Percentiles rank a stretch among this genome's conserved stretches.
phyloP scores from a whole-genome alignment of 108 stramenopile species.

The Cyclostephanos tholiformis region DNA sequence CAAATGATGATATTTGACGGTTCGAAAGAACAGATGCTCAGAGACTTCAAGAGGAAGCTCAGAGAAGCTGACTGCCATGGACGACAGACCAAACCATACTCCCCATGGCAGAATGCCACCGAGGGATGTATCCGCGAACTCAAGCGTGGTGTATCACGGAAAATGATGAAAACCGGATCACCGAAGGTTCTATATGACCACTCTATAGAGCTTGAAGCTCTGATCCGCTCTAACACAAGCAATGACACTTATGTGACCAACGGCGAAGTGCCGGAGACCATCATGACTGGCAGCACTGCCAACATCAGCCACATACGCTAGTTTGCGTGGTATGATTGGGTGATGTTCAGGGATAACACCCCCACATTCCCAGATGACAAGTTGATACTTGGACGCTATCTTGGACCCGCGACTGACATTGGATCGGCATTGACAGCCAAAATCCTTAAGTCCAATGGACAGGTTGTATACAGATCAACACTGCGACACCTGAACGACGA shows the following conservation, averaged over 20 bases:
- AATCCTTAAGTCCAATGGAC: conserved; percentile 27
- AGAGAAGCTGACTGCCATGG: conserved; percentile 20
- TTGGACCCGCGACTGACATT: conserved; percentile 21
- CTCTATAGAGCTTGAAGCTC: conserved; percentile 21
- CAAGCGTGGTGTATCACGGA: conserved; percentile 19
- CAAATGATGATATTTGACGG: conserved; percentile 26
- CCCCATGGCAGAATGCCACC: conserved; percentile 25
- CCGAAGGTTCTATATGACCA: conserved; percentile 35
- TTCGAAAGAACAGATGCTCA: conserved; percentile 23
- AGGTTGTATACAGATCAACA: conserved; percentile 9
- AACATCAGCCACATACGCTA: too few species aligned
- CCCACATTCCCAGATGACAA: neutral
- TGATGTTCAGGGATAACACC: conserved; percentile 5
- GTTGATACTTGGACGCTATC: conserved; percentile 21
- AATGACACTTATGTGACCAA: conserved; percentile 13
- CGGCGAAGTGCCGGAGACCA: neutral
- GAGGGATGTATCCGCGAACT: conserved; percentile 32
- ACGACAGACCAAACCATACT: conserved; percentile 27
- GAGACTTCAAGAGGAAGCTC: conserved; percentile 28
- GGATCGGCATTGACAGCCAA: conserved; percentile 20
- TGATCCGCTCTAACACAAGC: too few species aligned
- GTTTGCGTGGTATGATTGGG: too few species aligned
- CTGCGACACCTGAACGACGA: neutral
- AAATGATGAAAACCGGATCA: conserved; percentile 8
- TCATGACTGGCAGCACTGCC: conserved; percentile 42